A percentile compares a stretch with the other conserved stretches of the same genome.
Conservation (phyloP, 2,329 filamentous ascomycete species). For the Fusarium cicatricum region DNA sequence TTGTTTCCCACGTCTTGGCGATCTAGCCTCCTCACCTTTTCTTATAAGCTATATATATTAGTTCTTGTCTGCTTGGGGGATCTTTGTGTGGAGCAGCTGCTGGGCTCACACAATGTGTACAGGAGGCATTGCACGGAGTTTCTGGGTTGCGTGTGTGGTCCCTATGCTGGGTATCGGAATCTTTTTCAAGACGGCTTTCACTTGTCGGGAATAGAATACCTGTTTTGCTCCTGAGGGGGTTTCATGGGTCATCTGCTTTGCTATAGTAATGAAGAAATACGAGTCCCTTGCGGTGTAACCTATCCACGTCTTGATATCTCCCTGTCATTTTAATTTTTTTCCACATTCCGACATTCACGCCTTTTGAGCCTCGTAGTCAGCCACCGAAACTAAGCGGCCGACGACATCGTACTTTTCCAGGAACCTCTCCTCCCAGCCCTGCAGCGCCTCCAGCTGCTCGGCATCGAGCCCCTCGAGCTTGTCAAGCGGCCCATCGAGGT, state of each 20-base stretch:
- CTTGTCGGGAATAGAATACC: conserved; percentile 25
- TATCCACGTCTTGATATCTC: neutral
- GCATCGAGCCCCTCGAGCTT: conserved; percentile 73
- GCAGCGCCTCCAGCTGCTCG: conserved; percentile 83
- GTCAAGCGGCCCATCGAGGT: conserved; percentile 85
- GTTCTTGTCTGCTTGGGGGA: conserved; percentile 18
- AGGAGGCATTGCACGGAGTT: conserved; percentile 49
- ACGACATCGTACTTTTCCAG: conserved; percentile 95
- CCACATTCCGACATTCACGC: neutral
- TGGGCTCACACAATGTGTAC: conserved; percentile 38
- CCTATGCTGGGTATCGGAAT: conserved; percentile 25
- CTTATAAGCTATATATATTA: conserved; percentile 28
- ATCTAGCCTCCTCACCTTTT: conserved; percentile 24
- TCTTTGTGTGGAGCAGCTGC: conserved; percentile 7
- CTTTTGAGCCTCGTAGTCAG: conserved; percentile 45
- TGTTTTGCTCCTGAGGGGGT: conserved; percentile 7
- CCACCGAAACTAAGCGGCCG: conserved; percentile 75
- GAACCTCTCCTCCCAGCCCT: conserved; percentile 94
- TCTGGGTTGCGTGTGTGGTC: conserved; percentile 31
- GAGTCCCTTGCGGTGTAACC: conserved; percentile 12
- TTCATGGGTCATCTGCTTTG: conserved; percentile 23
- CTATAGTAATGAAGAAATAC: conserved; percentile 34
- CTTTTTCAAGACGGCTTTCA: conserved; percentile 9
- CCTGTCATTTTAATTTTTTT: neutral
- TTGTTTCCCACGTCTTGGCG: conserved; percentile 18